Percentiles rank a stretch among this genome's conserved stretches.
Evolutionary conservation across 257 asterid genomes (phyloP).

Genomic region (Leonotis leonurus): DNA sequence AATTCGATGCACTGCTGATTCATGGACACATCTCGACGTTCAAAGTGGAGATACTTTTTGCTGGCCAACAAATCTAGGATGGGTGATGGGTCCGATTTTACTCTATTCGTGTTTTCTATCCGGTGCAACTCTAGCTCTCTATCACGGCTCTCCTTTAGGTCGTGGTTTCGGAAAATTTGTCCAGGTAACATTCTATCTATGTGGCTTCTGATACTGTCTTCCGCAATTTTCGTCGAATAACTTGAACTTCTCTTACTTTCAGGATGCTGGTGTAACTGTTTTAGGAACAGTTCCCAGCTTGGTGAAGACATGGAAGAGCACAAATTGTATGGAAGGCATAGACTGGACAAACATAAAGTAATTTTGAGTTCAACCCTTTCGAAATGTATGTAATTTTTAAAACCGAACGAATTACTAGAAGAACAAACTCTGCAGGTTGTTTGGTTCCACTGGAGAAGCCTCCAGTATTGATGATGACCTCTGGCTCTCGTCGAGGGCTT

Average conservation of each 20-base stretch:
- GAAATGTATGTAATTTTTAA: background rate
- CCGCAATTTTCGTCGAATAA: background rate
- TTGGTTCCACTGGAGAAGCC: conserved; percentile 82
- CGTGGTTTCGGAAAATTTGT: conserved; percentile 77
- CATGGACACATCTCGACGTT: conserved; percentile 61
- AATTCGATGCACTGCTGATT: conserved; percentile 73
- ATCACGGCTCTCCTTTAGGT: conserved; percentile 93
- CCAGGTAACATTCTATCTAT: conserved; percentile 41
- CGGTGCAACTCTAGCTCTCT: conserved; percentile 89
- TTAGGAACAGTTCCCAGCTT: conserved; percentile 96
- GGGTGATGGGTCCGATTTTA: conserved; percentile 92
- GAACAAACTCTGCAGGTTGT: conserved; percentile 37
- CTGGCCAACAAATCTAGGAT: conserved; percentile 97
- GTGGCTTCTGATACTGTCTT: background rate
- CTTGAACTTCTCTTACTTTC: conserved; percentile 8
- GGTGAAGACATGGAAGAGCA: conserved; percentile 89
- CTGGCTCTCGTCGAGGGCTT: conserved; percentile 87
- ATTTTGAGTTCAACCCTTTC: background rate
- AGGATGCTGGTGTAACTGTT: conserved; percentile 85
- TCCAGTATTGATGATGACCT: conserved; percentile 87
- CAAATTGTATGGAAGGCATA: conserved; percentile 71
- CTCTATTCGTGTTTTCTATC: conserved; percentile 71
- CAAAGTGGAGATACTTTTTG: conserved; percentile 64
- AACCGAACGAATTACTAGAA: background rate
- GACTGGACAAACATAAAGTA: conserved; percentile 90